These are phyloP conservation scores for Cyberlindnera maclurae DNA, from an alignment of 805 yeast genomes.

Conservation along the genomic window DNA sequence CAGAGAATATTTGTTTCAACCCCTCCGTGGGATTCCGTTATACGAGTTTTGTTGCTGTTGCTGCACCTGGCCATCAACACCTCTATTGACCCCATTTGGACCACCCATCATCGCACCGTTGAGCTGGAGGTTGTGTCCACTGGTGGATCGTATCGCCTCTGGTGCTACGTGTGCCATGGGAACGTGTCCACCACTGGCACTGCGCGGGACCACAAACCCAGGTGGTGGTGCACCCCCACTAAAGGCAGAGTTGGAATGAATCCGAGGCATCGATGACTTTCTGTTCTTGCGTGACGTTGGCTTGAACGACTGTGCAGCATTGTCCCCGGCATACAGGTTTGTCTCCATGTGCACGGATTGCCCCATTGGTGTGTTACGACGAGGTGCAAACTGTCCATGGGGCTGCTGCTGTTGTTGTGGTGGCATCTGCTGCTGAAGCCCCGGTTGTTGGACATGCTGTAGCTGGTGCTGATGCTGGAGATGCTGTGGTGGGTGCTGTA, in stretches of 20 bases:
- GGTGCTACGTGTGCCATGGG: neutral
- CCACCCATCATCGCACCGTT: too few relatives aligned
- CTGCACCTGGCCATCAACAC: too few relatives aligned
- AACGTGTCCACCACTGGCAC: neutral
- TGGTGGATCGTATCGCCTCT: too few relatives aligned
- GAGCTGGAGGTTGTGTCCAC: too few relatives aligned
- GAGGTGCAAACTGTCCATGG: constrained; percentile 2
- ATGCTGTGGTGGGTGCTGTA: constrained; percentile 3
- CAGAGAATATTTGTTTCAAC: too few relatives aligned
- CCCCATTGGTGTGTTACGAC: constrained; percentile 15
- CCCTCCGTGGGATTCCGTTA: too few relatives aligned
- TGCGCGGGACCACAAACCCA: neutral
- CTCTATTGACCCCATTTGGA: too few relatives aligned
- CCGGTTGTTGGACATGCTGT: constrained; percentile 8
- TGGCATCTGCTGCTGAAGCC: constrained; percentile 6
- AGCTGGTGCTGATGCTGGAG: constrained; percentile 4
- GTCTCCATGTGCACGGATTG: constrained; percentile 16
- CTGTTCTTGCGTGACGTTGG: constrained; percentile 41
- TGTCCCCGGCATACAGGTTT: constrained; percentile 11
- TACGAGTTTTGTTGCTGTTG: too few relatives aligned
- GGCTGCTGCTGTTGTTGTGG: constrained; percentile 2
- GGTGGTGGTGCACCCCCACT: neutral
- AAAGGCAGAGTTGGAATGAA: too few relatives aligned
- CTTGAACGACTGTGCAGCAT: constrained; percentile 16
- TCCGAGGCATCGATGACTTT: constrained; percentile 27